Percentiles rank a stretch among this genome's conserved stretches.
Evolutionary conservation across 1,139 yeast genomes (phyloP).

Genomic region (Nakaseomyces delphensis): DNA sequence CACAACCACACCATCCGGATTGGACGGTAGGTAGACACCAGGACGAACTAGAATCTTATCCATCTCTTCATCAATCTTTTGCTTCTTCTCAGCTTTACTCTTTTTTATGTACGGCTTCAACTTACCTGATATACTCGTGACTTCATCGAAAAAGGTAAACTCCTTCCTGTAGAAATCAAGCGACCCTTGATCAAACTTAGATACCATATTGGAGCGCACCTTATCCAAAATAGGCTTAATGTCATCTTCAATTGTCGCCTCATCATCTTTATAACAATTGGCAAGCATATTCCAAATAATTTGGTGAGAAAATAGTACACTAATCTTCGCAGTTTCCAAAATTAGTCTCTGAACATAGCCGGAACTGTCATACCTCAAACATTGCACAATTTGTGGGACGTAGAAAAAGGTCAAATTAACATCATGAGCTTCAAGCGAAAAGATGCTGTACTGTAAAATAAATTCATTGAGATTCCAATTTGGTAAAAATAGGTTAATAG

Average conservation of each 20-base stretch:
- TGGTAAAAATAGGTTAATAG: slow-evolving; percentile 78
- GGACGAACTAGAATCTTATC: slow-evolving; percentile 63
- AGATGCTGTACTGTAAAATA: slow-evolving; percentile 78
- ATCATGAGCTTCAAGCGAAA: slow-evolving; percentile 82
- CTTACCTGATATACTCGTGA: slow-evolving; percentile 88
- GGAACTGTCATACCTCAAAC: slow-evolving; percentile 66
- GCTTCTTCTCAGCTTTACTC: slow-evolving; percentile 92
- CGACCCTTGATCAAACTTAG: slow-evolving; percentile 52
- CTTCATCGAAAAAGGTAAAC: slow-evolving; percentile 82
- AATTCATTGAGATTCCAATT: slow-evolving; percentile 59
- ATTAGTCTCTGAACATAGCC: slow-evolving; percentile 88
- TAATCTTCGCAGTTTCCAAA: slow-evolving; percentile 83
- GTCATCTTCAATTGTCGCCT: slow-evolving; percentile 66
- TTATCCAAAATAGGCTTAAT: slow-evolving; percentile 77
- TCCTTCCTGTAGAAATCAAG: slow-evolving; percentile 67
- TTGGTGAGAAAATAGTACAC: slow-evolving; percentile 92
- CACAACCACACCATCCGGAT: slow-evolving; percentile 89
- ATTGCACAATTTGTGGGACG: slow-evolving; percentile 96
- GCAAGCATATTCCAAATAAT: slow-evolving; percentile 98
- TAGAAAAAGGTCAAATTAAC: slow-evolving; percentile 87
- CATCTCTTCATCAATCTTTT: slow-evolving; percentile 95
- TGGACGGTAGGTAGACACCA: slow-evolving; percentile 90
- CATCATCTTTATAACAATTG: slow-evolving; percentile 85
- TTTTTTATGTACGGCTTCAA: slow-evolving; percentile 89
- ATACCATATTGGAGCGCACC: slow-evolving; percentile 60